Conservation (phyloP, 257 asterid species). For the Agastache rugosa region DNA sequence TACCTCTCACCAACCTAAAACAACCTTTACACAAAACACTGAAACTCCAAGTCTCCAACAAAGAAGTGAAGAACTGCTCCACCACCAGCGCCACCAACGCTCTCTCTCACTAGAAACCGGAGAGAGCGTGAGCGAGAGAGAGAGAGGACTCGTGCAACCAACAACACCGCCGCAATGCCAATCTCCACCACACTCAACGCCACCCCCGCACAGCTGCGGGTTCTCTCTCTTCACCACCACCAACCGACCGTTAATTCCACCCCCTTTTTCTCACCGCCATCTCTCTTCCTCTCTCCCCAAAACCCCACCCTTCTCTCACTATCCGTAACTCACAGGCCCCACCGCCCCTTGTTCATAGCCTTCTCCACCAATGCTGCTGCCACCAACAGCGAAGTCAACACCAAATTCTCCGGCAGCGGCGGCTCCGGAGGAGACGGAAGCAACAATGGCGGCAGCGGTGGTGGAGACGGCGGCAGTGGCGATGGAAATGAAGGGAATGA, state of each 20-base stretch:
- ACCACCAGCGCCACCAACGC: neutral
- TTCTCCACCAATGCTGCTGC: slow-evolving; percentile 46
- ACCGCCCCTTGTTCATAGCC: slow-evolving; percentile 33
- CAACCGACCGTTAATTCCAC: neutral
- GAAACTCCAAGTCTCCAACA: neutral
- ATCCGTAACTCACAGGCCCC: slow-evolving; percentile 29
- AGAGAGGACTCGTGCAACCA: slow-evolving; percentile 20
- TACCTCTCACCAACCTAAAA: slow-evolving; percentile 23
- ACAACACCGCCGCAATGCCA: slow-evolving; percentile 34
- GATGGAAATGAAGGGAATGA: slow-evolving; percentile 45
- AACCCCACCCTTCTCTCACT: slow-evolving; percentile 31
- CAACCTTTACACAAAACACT: neutral
- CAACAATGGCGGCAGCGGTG: slow-evolving; percentile 44
- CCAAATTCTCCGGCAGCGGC: slow-evolving; percentile 35
- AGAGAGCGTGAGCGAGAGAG: neutral
- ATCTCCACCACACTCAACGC: slow-evolving; percentile 42
- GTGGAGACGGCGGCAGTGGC: slow-evolving; percentile 48
- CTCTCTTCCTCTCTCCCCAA: slow-evolving; percentile 29
- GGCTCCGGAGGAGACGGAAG: slow-evolving; percentile 40
- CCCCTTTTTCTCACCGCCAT: slow-evolving; percentile 30
- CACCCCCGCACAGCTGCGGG: slow-evolving; percentile 33
- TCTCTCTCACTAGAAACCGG: neutral
- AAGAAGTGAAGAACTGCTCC: neutral
- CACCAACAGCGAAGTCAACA: slow-evolving; percentile 17
- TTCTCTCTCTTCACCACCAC: slow-evolving; percentile 34